Conservation (phyloP, 495 filamentous ascomycete species). For the Amphirosellinia nigrospora region DNA sequence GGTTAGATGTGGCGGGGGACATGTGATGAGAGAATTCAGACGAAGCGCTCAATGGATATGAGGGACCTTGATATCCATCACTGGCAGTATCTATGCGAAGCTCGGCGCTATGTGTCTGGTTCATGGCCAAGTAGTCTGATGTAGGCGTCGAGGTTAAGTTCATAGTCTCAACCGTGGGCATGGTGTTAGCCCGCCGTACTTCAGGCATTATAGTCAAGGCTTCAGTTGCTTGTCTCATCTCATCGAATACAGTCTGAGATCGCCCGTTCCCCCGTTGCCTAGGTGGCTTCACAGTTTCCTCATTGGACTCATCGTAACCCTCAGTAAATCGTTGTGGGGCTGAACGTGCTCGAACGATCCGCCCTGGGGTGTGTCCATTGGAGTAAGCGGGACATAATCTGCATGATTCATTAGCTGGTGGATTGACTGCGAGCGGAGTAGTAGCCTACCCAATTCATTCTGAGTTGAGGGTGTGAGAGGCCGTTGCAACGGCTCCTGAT, state of each 20-base stretch:
- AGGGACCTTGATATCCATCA: slow-evolving; percentile 37
- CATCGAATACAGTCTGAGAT: slow-evolving; percentile 48
- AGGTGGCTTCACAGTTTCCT: slow-evolving; percentile 61
- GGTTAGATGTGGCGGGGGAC: slow-evolving; percentile 46
- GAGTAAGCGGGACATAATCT: slow-evolving; percentile 58
- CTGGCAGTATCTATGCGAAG: slow-evolving; percentile 56
- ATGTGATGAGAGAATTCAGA: slow-evolving; percentile 46
- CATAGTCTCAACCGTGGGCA: slow-evolving; percentile 45
- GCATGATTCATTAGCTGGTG: background rate
- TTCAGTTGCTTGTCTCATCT: slow-evolving; percentile 53
- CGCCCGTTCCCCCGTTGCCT: slow-evolving; percentile 34
- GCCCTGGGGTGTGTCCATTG: slow-evolving; percentile 53
- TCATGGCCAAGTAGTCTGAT: slow-evolving; percentile 62
- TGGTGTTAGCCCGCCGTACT: slow-evolving; percentile 47
- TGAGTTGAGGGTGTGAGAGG: slow-evolving; percentile 66
- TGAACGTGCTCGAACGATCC: slow-evolving; percentile 38
- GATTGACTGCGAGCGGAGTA: background rate
- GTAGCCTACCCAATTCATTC: slow-evolving; percentile 58
- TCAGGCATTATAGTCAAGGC: slow-evolving; percentile 44
- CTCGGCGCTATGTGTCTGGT: slow-evolving; percentile 57
- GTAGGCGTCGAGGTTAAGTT: slow-evolving; percentile 57
- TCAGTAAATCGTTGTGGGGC: slow-evolving; percentile 52
- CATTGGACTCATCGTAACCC: slow-evolving; percentile 62
- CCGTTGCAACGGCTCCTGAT: slow-evolving; percentile 46
- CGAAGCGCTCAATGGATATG: slow-evolving; percentile 33